Base-by-base conservation (phyloP, 2,329 filamentous ascomycete species). In the Scolecobasidium constrictum region DNA sequence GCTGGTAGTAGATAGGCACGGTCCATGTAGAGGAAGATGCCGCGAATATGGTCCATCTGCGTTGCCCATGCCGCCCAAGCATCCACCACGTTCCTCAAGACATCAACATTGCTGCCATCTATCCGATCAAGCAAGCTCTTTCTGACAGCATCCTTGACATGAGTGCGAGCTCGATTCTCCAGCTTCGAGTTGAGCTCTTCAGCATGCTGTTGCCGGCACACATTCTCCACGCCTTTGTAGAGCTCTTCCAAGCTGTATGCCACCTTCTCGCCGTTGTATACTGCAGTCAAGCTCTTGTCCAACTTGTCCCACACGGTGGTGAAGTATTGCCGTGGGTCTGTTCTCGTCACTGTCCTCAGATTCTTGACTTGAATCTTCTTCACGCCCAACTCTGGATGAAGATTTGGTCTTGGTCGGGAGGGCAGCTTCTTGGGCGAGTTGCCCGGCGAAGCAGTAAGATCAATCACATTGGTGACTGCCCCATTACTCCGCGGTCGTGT, bases 311-410 rank as follows among this genome's bases (percentile, higher is more conserved):
- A 85, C 3, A 79, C 81, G 53, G 79, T 78, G 33, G 79, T 70
- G 53, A 94, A 86, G 65, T 94, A 96, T 49, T 77, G 72, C 48
- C 83, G 78, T 16, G 83, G 75, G 52, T 86, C 77, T 43, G 75
- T 69, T 45, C 73, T 71, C n/a, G 73, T 65, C 15, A 71, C 71
- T 1, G 75, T 72, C 46, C 82, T 78, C 49, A 95, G 73, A 58
- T 95, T 96, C 73, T 94, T 94, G 53, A 98, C 85, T n/a, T 90
- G 76, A 36, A 98, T 74, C 62, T 83, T 88, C 69, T 83, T 88
- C 16, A 86, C 80, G 22, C 86, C 87, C 9, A 73, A 70, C 53
- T 85, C 78, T 11, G 86, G 80, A 51, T 82, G 83, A 17, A 56
- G 88, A 85, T 40, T 67, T 66, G 42, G 59, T 60, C 31, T 56